A percentile compares a stretch with the other conserved stretches of the same genome.
Conservation (phyloP, 345 rosid genomes). For the Corymbia maculata region DNA sequence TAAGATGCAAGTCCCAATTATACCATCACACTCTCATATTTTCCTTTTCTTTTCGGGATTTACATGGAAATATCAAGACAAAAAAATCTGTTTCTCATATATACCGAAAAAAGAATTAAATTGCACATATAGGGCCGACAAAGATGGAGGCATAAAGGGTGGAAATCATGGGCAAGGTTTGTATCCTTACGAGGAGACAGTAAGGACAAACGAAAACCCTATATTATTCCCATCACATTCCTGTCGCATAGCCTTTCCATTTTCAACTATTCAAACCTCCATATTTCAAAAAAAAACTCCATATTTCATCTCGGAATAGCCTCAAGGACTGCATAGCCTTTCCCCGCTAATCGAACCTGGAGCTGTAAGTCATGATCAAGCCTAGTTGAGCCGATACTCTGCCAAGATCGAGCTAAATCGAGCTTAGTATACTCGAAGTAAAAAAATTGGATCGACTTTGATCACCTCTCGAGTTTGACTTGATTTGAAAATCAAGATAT, state of each 20-base stretch:
- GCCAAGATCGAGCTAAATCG: not conserved
- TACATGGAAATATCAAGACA: not conserved
- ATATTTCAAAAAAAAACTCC: not conserved
- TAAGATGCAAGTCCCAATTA: not conserved
- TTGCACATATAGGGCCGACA: not conserved
- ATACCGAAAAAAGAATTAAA: not conserved
- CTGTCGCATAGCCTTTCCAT: not conserved
- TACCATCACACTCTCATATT: rapidly evolving
- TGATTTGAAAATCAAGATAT: not conserved
- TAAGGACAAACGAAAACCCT: not conserved
- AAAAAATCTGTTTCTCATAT: not conserved
- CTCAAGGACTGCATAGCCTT: not conserved
- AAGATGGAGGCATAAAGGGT: not conserved
- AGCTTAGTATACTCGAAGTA: not conserved
- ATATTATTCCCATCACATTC: not conserved
- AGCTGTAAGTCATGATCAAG: not conserved
- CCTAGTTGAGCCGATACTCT: not conserved
- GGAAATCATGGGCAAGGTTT: not conserved
- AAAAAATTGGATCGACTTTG: not conserved
- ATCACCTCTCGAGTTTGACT: not conserved
- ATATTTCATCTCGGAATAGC: not conserved
- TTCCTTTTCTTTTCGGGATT: rapidly evolving
- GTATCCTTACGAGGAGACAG: not conserved
- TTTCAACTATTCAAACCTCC: not conserved
- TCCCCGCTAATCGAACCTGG: not conserved